phyloP scores from a whole-genome alignment of 176 grass and related monocot species.

The Elaeis guineensis region DNA sequence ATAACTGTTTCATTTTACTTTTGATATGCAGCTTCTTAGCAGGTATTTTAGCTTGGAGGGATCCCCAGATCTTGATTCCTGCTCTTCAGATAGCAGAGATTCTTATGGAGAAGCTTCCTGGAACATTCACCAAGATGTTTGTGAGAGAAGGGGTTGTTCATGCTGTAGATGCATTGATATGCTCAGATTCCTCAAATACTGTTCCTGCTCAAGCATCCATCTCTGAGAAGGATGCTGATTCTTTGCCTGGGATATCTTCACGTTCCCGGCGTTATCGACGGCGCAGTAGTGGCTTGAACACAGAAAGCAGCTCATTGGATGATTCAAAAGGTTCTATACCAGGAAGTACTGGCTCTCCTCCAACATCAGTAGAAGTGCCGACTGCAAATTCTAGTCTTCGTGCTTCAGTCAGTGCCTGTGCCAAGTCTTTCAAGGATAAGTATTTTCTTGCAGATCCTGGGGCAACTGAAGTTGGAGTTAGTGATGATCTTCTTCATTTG shows the following conservation, averaged over 20 bases:
- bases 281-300: conserved; percentile 24
- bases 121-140: conserved; percentile 76
- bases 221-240: conserved; percentile 34
- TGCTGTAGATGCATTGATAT: conserved; percentile 68
- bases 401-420: conserved; percentile 53
- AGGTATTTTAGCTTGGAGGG: not conserved
- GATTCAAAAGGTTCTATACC: conserved; percentile 44
- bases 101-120: conserved; percentile 84
- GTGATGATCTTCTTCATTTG: conserved; percentile 66
- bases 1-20: too few relatives aligned
- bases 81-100: conserved; percentile 31
- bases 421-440: conserved; percentile 71
- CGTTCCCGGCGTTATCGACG: conserved; percentile 57
- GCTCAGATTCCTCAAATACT: conserved; percentile 29
- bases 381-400: conserved; percentile 37
- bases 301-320: conserved; percentile 33
- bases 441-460: conserved; percentile 53
- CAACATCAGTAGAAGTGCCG: conserved; percentile 24
- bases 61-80: not conserved
- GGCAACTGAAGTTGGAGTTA: conserved; percentile 50
- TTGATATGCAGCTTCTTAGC: not conserved
- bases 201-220: conserved; percentile 29
- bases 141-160: conserved; percentile 94
- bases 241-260: conserved; percentile 31
- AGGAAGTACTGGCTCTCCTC: conserved; percentile 21